Percentiles rank a stretch among this genome's conserved stretches.
Conservation (phyloP, 306 rosid species). For the Trifolium fragiferum region DNA sequence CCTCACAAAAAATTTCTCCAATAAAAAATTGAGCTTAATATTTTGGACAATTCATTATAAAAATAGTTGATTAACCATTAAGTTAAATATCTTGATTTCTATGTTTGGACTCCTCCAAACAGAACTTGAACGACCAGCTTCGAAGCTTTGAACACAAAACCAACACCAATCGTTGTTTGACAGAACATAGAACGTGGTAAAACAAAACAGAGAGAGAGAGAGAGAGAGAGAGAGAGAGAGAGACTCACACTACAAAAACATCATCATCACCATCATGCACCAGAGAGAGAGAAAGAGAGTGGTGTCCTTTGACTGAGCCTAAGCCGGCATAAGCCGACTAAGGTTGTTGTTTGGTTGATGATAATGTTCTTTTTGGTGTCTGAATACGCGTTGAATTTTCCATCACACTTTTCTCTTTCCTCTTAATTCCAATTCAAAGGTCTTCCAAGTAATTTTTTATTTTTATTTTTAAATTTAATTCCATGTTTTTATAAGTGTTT, state of each 20-base stretch:
- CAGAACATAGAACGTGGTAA: slow-evolving; percentile 41
- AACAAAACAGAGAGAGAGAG: neutral
- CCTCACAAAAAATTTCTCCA: too few species aligned
- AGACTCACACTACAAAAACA: slow-evolving; percentile 28
- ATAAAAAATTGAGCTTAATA: too few species aligned
- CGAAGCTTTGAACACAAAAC: slow-evolving; percentile 49
- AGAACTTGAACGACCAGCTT: slow-evolving; percentile 51
- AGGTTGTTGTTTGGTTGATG: slow-evolving; percentile 42
- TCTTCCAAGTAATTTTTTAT: slow-evolving; percentile 33
- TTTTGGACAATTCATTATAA: too few species aligned
- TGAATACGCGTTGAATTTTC: slow-evolving; percentile 79
- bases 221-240: slow-evolving; percentile 32
- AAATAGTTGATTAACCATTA: too few species aligned
- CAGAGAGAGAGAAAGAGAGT: slow-evolving; percentile 41
- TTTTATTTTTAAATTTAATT: slow-evolving; percentile 16
- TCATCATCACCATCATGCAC: slow-evolving; percentile 25
- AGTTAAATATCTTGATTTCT: too few species aligned
- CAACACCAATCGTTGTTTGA: slow-evolving; percentile 42
- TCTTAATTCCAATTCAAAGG: slow-evolving; percentile 44
- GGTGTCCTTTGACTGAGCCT: slow-evolving; percentile 66
- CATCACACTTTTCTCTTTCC: slow-evolving; percentile 38
- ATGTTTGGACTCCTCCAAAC: slow-evolving; percentile 41
- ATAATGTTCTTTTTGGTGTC: slow-evolving; percentile 43
- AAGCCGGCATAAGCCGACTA: slow-evolving; percentile 80
- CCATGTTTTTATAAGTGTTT: slow-evolving; percentile 35